phyloP scores from a whole-genome alignment of 2,329 filamentous ascomycete genomes.

The Cladosporium velox region DNA sequence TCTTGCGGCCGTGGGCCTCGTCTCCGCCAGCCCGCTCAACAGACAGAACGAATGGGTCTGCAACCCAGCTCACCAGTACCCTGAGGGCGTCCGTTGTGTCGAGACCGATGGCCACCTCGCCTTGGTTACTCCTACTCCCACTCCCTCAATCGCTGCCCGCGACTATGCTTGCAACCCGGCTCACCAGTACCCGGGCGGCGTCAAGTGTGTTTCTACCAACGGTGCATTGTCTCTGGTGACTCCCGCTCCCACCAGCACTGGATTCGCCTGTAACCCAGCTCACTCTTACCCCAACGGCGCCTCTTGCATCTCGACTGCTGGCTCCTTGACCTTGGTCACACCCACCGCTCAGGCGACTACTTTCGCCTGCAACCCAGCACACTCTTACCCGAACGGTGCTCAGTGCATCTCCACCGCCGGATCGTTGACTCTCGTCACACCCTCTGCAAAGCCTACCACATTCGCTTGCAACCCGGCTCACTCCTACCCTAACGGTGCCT shows the following conservation, averaged over 20 bases:
- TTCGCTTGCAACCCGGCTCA: slow-evolving; percentile 27
- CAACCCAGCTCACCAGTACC: slow-evolving; percentile 28
- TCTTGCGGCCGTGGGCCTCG: slow-evolving; percentile 34
- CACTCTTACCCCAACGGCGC: slow-evolving; percentile 28
- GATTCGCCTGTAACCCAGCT: slow-evolving; percentile 29
- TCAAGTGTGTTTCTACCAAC: slow-evolving; percentile 23
- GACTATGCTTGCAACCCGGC: slow-evolving; percentile 26
- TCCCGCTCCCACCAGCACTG: slow-evolving; percentile 16
- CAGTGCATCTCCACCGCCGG: slow-evolving; percentile 24
- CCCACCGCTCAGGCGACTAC: slow-evolving; percentile 12
- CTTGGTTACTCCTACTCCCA: slow-evolving; percentile 23
- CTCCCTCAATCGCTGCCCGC: slow-evolving; percentile 6
- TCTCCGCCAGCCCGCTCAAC: slow-evolving; percentile 40
- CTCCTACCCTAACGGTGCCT: slow-evolving; percentile 25
- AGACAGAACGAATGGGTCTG: slow-evolving; percentile 22
- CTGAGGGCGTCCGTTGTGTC: slow-evolving; percentile 26
- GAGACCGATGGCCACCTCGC: slow-evolving; percentile 23
- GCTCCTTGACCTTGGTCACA: slow-evolving; percentile 26
- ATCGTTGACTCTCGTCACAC: slow-evolving; percentile 23
- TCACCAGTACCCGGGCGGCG: slow-evolving; percentile 27
- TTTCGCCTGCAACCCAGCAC: slow-evolving; percentile 26
- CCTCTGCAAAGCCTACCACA: slow-evolving; percentile 2
- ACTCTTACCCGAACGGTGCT: slow-evolving; percentile 26
- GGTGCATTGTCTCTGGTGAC: slow-evolving; percentile 26
- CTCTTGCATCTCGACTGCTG: slow-evolving; percentile 26